Conservation (phyloP, 1,139 yeast species). For the Suhomyces anneliseae region DNA sequence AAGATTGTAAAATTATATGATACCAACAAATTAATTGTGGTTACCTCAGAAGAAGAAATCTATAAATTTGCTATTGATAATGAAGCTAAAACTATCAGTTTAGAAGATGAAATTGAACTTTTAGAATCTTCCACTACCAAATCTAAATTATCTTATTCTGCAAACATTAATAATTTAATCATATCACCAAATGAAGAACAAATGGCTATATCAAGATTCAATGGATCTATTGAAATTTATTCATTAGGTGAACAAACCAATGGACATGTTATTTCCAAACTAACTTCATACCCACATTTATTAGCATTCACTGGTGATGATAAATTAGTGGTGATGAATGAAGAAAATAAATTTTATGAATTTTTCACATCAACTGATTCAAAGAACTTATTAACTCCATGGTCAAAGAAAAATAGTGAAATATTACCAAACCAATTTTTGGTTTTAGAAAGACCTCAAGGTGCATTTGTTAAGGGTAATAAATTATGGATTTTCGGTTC, state of each 20-base stretch:
- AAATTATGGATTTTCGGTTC: conserved; percentile 83
- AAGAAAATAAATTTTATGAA: conserved; percentile 75
- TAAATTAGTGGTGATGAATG: conserved; percentile 64
- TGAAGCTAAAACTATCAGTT: conserved; percentile 24
- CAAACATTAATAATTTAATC: conserved; percentile 52
- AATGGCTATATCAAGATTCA: conserved; percentile 58
- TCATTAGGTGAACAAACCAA: conserved; percentile 19
- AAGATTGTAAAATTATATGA: conserved; percentile 48
- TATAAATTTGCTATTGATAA: conserved; percentile 44
- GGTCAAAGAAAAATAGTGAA: conserved; percentile 82
- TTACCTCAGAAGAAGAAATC: conserved; percentile 68
- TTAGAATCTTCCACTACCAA: conserved; percentile 24
- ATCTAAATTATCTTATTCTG: conserved; percentile 33
- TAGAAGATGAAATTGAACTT: conserved; percentile 44
- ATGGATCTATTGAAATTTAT: conserved; percentile 65
- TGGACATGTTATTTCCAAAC: conserved; percentile 42
- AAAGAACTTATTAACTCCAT: conserved; percentile 54
- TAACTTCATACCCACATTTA: conserved; percentile 64
- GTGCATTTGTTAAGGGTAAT: conserved; percentile 51
- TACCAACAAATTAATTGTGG: conserved; percentile 49
- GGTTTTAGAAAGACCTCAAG: conserved; percentile 64
- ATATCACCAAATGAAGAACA: conserved; percentile 43
- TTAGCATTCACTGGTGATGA: conserved; percentile 51
- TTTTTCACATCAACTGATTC: conserved; percentile 33
- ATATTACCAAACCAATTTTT: conserved; percentile 67